Evolutionary conservation across 2,329 filamentous ascomycete genomes (phyloP), one percentile per base, ranked within the genome.

Genomic region (Coniochaeta hoffmannii): DNA sequence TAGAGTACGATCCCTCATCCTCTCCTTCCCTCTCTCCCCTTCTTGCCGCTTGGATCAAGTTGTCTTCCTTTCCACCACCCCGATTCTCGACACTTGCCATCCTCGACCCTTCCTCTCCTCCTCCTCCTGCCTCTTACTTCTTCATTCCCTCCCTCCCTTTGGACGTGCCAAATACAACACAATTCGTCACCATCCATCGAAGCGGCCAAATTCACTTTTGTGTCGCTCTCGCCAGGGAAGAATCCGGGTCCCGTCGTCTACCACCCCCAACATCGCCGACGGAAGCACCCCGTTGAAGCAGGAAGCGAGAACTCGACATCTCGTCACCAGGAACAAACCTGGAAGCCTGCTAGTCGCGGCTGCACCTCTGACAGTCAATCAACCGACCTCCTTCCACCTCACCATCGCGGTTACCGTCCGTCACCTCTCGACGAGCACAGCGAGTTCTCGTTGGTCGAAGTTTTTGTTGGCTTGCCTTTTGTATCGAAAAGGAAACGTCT

Each of bases 131-230:
- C 46, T 24, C 14, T 50, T 35, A 14, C 50, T 50, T 22, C 35
- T 11, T 56, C n/a, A n/a, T n/a, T n/a, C n/a, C 32, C 34, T 35
- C 53, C 53, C 57, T 57, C 56, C 56, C 50, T 54, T 36, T 44
- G 36, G 31, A 54, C 54, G 24, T 36, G 36, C n/a, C n/a, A n/a
- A 55, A 61, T 56, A 52, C 57, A 57, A 38, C 7, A 53, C 50
- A 57, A 24, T n/a, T 46, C 59, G 54, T 58, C 62, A 34, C 28
- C 7, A n/a, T 4, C 22, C 26, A 32, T 22, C 49, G 28, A 51
- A 62, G 57, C 68, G 67, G 63, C 68, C 68, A 71, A 69, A 72
- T 71, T 71, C 62, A 65, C 53, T 71, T 71, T 70, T 71, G 69
- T 63, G 68, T 68, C 64, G 69, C 66, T 65, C 62, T 60, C 57